Evolutionary conservation across 169 alveolate species (phyloP), one percentile per base, ranked within the genome.

Genomic region (Theileria equi): DNA sequence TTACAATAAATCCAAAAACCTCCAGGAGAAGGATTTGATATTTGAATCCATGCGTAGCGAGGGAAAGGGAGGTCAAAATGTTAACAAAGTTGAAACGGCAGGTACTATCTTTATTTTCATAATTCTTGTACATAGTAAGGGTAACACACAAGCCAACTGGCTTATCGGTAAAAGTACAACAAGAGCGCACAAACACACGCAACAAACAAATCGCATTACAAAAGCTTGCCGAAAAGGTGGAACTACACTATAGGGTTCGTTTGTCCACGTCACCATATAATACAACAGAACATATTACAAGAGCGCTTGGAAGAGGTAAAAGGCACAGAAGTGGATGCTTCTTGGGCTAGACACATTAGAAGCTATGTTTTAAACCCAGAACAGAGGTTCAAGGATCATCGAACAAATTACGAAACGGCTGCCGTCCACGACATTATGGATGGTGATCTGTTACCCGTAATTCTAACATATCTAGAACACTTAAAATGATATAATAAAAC

Each of bases 11-110:
- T 61, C 69, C 7, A 44, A 49, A n/a, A 49, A 65, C 34, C 57
- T 93, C 5, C 89, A 87, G 50, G 91, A 89, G 29, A 88, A 90
- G 40, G 96, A 91, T 55, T 49, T 93, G 11, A 86, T 63, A 25
- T 81, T 93, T 23, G 97, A 95, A 62, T 89, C 92, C 16, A 91
- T 91, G 96, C 79, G 97, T 32, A 90, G 97, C 13, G 82, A 94
- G 29, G 98, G 98, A 3, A 95, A 95, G 26, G 98, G 98, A 23
- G 98, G 98, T 10, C 94, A 95, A 72, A 95, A 94, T 81, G 98
- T 95, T 8, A 95, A 95, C 82, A 95, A 89, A 58, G 94, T 94
- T 35, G 98, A 94, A 60, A 91, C 97, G 5, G 98, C 98, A 6
- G 85, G 85, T 74, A 52, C 7, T 28, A 11, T 60, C 10, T 13